A percentile compares a stretch with the other conserved stretches of the same genome.
phyloP scores from a whole-genome alignment of 148 eudicot species.

The Rhododendron ferrugineum region DNA sequence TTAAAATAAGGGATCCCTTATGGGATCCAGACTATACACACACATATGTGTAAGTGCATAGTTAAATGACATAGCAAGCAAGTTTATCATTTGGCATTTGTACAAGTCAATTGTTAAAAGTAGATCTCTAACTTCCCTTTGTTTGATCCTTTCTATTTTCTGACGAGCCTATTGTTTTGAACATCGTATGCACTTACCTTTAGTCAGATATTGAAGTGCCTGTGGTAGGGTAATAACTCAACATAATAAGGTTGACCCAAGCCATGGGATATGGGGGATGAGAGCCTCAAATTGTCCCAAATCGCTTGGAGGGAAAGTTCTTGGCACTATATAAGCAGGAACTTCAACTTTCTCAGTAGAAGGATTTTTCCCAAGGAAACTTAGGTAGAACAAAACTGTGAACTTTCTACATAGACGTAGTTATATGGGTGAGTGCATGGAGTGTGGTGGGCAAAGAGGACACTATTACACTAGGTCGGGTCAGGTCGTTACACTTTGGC shows the following conservation, averaged over 20 bases:
- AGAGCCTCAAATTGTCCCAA: not conserved
- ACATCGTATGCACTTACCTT: not conserved
- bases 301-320: not conserved
- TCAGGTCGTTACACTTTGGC: not conserved
- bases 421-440: not conserved
- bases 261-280: not conserved
- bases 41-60: not conserved
- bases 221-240: not conserved
- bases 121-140: not conserved
- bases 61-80: not conserved
- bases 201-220: not conserved
- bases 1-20: too few species aligned
- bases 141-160: not conserved
- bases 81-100: not conserved
- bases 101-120: not conserved
- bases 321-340: not conserved
- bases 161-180: not conserved
- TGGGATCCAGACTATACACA: too few species aligned
- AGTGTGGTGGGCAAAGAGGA: not conserved
- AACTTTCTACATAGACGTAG: not conserved
- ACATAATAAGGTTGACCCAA: not conserved
- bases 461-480: not conserved
- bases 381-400: not conserved
- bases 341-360: not conserved
- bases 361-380: not conserved